phyloP scores from a whole-genome alignment of 1,139 yeast genomes.

The Magnusiomyces starmeri region DNA sequence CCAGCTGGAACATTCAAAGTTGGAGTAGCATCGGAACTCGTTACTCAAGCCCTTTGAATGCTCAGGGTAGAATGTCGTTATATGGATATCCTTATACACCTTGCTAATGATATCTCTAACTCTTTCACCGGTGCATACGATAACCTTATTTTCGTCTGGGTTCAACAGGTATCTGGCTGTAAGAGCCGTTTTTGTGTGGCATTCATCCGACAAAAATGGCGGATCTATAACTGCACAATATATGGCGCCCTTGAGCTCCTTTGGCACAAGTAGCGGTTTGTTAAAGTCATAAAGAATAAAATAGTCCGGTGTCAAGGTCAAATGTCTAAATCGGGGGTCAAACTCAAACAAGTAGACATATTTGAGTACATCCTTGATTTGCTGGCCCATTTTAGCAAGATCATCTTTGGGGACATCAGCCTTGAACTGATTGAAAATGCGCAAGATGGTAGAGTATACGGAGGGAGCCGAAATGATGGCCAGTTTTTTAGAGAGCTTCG shows the following conservation, averaged over 20 bases:
- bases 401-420: neutral
- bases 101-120: conserved; percentile 56
- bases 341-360: conserved; percentile 64
- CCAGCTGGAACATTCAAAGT: conserved; percentile 57
- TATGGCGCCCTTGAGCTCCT: conserved; percentile 50
- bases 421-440: conserved; percentile 23
- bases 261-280: conserved; percentile 57
- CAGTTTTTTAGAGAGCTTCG: conserved; percentile 28
- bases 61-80: conserved; percentile 66
- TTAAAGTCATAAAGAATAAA: conserved; percentile 73
- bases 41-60: conserved; percentile 82
- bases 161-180: conserved; percentile 59
- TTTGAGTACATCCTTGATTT: conserved; percentile 33
- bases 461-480: conserved; percentile 80
- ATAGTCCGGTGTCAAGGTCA: conserved; percentile 54
- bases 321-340: conserved; percentile 64
- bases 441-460: conserved; percentile 75
- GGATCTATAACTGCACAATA: conserved; percentile 81
- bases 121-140: conserved; percentile 84
- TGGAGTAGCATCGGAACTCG: conserved; percentile 81
- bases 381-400: neutral
- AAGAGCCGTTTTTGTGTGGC: conserved; percentile 64
- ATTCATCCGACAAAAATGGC: conserved; percentile 73
- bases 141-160: conserved; percentile 34
- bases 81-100: conserved; percentile 55